Evolutionary conservation across 2,329 filamentous ascomycete species (phyloP).

Genomic region (Trichoderma pleuroti): DNA sequence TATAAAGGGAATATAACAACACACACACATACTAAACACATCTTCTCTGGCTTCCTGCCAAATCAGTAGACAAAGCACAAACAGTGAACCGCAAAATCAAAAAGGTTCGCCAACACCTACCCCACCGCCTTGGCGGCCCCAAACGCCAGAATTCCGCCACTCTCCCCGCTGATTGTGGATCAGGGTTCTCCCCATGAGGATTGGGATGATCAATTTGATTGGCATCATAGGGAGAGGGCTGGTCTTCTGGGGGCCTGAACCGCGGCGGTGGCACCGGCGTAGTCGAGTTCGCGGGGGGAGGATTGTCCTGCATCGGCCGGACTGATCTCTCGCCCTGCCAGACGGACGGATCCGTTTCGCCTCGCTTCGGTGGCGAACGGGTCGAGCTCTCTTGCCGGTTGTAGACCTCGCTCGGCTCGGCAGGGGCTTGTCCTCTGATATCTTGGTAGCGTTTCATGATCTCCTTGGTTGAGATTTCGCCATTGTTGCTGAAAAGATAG

Average conservation of each 20-base stretch:
- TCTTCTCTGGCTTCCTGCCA: slow-evolving; percentile 6
- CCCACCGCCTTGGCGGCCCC: slow-evolving; percentile 49
- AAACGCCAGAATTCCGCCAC: slow-evolving; percentile 54
- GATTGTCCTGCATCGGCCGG: slow-evolving; percentile 66
- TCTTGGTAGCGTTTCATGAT: slow-evolving; percentile 92
- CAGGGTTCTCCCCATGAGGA: slow-evolving; percentile 37
- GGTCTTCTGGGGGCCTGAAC: slow-evolving; percentile 47
- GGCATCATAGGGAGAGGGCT: slow-evolving; percentile 43
- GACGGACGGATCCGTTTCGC: slow-evolving; percentile 82
- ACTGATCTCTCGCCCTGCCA: slow-evolving; percentile 84
- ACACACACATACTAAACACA: slow-evolving; percentile 13
- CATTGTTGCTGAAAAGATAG: slow-evolving; percentile 72
- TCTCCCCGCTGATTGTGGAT: slow-evolving; percentile 48
- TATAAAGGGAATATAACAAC: slow-evolving; percentile 20
- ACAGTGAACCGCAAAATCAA: slow-evolving; percentile 27
- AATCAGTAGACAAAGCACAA: slow-evolving; percentile 17
- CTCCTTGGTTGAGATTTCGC: slow-evolving; percentile 93
- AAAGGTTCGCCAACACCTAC: slow-evolving; percentile 47
- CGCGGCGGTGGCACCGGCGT: slow-evolving; percentile 52
- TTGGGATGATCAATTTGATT: slow-evolving; percentile 44
- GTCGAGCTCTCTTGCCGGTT: slow-evolving; percentile 56
- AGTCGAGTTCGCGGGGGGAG: slow-evolving; percentile 33
- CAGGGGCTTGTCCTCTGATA: slow-evolving; percentile 58
- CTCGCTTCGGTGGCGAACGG: slow-evolving; percentile 55
- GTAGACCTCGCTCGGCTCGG: slow-evolving; percentile 56